These are phyloP conservation scores for Ascochyta rabiei DNA, from an alignment of 2,329 filamentous ascomycete genomes.

Conservation along the genomic window DNA sequence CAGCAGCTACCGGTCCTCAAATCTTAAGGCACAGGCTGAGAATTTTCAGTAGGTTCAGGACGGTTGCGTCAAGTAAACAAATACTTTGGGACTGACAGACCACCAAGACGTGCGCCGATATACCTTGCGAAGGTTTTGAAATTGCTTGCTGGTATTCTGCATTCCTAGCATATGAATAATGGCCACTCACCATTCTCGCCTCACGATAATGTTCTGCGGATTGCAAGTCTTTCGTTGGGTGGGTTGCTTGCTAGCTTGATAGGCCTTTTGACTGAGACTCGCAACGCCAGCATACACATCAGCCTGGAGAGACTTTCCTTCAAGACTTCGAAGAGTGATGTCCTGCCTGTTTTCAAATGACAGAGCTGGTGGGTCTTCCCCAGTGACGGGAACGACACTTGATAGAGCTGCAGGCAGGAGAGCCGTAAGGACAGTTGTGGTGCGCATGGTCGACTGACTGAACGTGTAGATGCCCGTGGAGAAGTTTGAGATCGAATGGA, in stretches of 20 bases:
- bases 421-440: conserved; percentile 22
- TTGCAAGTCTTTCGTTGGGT: conserved; percentile 43
- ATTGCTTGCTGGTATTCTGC: too few relatives aligned
- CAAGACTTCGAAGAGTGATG: conserved; percentile 8
- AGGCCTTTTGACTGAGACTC: conserved; percentile 34
- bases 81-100: too few relatives aligned
- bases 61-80: too few relatives aligned
- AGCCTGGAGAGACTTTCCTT: conserved; percentile 26
- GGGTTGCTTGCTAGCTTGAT: conserved; percentile 28
- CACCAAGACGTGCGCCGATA: too few relatives aligned
- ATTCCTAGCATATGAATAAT: too few relatives aligned
- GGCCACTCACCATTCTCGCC: conserved; percentile 54
- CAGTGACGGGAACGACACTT: conserved; percentile 21
- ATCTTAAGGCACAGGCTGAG: too few relatives aligned
- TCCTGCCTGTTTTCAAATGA: conserved; percentile 29
- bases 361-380: conserved; percentile 8
- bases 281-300: conserved; percentile 34
- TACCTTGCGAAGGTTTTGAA: too few relatives aligned
- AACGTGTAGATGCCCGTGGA: neutral
- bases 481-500: conserved; percentile 22
- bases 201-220: conserved; percentile 46
- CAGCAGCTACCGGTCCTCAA: too few relatives aligned
- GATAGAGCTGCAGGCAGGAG: conserved; percentile 23
- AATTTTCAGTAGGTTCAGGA: too few relatives aligned
- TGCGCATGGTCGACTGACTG: conserved; percentile 21